Percentiles rank a stretch among this genome's conserved stretches.
These are phyloP conservation scores for Boletus rufocinnamomeus DNA, from an alignment of 768 basidiomycete genomes.

Conservation along the genomic window DNA sequence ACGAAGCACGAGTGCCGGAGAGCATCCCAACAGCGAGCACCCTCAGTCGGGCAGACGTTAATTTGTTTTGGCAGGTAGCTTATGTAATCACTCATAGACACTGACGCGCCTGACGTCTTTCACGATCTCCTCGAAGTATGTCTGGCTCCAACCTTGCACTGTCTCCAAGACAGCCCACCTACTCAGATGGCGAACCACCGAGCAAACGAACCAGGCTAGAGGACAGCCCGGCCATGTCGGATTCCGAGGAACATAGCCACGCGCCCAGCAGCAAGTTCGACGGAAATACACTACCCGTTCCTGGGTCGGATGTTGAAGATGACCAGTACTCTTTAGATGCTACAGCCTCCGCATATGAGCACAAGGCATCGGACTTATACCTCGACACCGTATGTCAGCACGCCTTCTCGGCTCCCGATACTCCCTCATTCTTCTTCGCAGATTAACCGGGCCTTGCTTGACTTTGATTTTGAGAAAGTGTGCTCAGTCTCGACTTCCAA, in stretches of 20 bases:
- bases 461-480: conserved; percentile 99
- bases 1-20: conserved; percentile 23
- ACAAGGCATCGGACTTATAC: conserved; percentile 79
- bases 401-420: conserved; percentile 13
- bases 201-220: conserved; percentile 33
- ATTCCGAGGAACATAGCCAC: conserved; percentile 32
- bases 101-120: neutral
- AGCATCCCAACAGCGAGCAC: conserved; percentile 21
- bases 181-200: conserved; percentile 28
- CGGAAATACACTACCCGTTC: conserved; percentile 32
- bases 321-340: conserved; percentile 32
- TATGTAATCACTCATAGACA: conserved; percentile 21
- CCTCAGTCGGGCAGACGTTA: neutral
- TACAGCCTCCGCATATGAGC: conserved; percentile 28
- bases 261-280: conserved; percentile 23
- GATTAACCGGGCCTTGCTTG: conserved; percentile 89
- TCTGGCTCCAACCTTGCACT: conserved; percentile 11
- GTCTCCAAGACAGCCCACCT: conserved; percentile 8
- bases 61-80: conserved; percentile 5
- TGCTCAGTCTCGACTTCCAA: conserved; percentile 96
- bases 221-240: conserved; percentile 6
- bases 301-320: conserved; percentile 26
- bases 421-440: conserved; percentile 38
- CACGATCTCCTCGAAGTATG: conserved; percentile 15
- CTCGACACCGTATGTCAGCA: conserved; percentile 79